phyloP scores from a whole-genome alignment of 1,139 yeast genomes.

The Meyerozyma smithsonii region DNA sequence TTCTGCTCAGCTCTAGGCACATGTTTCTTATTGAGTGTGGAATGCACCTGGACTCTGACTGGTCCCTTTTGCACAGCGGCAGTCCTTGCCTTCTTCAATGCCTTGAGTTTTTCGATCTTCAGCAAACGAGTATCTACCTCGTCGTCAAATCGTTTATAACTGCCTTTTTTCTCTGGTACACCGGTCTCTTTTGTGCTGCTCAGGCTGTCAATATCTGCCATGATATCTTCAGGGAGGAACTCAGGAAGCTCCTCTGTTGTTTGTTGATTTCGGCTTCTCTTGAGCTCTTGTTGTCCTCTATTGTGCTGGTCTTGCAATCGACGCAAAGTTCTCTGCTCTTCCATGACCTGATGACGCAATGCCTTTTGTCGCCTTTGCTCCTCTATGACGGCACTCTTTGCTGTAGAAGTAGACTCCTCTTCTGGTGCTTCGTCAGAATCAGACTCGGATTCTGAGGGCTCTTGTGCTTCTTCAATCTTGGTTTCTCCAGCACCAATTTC shows the following conservation, averaged over 20 bases:
- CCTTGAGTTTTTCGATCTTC: slow-evolving; percentile 38
- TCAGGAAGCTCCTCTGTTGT: slow-evolving; percentile 38
- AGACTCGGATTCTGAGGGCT: slow-evolving; percentile 19
- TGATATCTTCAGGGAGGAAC: slow-evolving; percentile 44
- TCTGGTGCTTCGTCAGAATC: slow-evolving; percentile 48
- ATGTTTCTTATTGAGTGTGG: slow-evolving; percentile 21
- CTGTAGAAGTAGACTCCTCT: slow-evolving; percentile 33
- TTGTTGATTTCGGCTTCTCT: slow-evolving; percentile 22
- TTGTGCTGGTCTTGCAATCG: slow-evolving; percentile 43
- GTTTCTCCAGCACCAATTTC: background rate
- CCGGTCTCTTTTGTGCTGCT: slow-evolving; percentile 9
- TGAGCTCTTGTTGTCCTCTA: slow-evolving; percentile 44
- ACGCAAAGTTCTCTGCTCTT: slow-evolving; percentile 44
- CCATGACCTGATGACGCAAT: slow-evolving; percentile 29
- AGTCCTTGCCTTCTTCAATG: slow-evolving; percentile 35
- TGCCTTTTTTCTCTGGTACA: slow-evolving; percentile 9
- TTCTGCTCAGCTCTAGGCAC: slow-evolving; percentile 45
- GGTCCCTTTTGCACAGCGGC: slow-evolving; percentile 48
- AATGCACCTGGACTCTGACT: slow-evolving; percentile 46
- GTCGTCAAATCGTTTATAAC: slow-evolving; percentile 20
- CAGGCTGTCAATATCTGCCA: slow-evolving; percentile 19
- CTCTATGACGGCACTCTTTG: slow-evolving; percentile 28
- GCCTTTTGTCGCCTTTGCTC: slow-evolving; percentile 30
- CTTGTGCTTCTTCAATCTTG: slow-evolving; percentile 8
- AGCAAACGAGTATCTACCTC: slow-evolving; percentile 20